Evolutionary conservation across 1,139 yeast genomes (phyloP), one percentile per base, ranked within the genome.

Genomic region (Nakaseomyces glabratus): DNA sequence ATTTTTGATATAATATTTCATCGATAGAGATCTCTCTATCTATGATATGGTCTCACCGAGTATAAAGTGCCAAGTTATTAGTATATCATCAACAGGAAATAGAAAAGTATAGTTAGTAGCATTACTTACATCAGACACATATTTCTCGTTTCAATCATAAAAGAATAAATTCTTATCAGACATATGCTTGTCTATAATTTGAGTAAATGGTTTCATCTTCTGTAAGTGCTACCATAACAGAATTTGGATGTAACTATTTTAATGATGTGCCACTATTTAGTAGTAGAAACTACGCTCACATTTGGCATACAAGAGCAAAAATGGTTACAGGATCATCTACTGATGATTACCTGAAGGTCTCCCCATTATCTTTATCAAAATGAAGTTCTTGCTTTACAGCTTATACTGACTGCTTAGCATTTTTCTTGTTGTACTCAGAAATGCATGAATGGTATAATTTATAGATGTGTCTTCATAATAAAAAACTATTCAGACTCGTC

Each of bases 401-500:
- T 35, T 24, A 8, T 22, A 23, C 13, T 13, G 19, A 15, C 16
- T 20, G 22, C 24, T 30, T 24, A 29, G 14, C 5, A n/a, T 26
- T 26, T 18, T 26, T 16, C 16, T 15, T 8, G 30, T 10, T 26
- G 18, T 26, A 17, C 51, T 84, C 95, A 84, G 95, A 68, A 67
- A 69, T 61, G 97, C 96, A 86, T 86, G 96, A 86, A 86, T 86
- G 96, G 97, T 81, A 69, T 62, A 64, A 60, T 68, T 70, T 76
- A 68, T 66, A 63, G 57, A 63, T 62, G 71, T 84, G 74, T 85
- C 95, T 79, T 82, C 96, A 85, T 73, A 81, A 86, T 86, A 86
- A 71, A 80, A 63, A 78, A 76, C 79, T 68, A 69, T 68, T 86
- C 93, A 77, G 97, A 86, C 97, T 86, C 97, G 97, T 86, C 97